Conservation (phyloP, 2,329 filamentous ascomycete species). For the Ascochyta koolunga region DNA sequence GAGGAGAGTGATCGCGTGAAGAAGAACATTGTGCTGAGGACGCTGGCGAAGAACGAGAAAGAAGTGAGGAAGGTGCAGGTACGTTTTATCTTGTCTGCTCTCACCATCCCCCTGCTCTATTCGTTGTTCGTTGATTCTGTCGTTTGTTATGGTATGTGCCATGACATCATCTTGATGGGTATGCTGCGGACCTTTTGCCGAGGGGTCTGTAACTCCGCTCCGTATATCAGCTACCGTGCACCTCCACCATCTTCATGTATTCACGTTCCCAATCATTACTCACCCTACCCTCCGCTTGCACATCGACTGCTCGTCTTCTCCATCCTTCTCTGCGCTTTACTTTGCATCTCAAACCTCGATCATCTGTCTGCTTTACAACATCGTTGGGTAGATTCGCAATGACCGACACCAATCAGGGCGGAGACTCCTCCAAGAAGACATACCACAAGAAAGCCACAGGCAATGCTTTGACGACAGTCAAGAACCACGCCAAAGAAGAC, state of each 20-base stretch:
- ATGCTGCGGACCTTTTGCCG: slow-evolving; percentile 12
- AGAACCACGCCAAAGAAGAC: slow-evolving; percentile 71
- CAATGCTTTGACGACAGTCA: slow-evolving; percentile 69
- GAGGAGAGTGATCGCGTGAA: slow-evolving; percentile 79
- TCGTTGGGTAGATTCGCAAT: slow-evolving; percentile 41
- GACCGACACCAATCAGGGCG: slow-evolving; percentile 55
- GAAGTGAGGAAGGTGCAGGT: slow-evolving; percentile 63
- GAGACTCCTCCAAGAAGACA: slow-evolving; percentile 64
- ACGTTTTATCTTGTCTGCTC: slow-evolving; percentile 15
- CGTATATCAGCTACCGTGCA: slow-evolving; percentile 3
- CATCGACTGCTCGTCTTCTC: neutral
- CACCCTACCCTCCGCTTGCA: neutral
- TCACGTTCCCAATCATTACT: neutral
- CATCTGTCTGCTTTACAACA: neutral
- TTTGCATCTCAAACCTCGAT: neutral
- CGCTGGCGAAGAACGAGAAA: slow-evolving; percentile 68
- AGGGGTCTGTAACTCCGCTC: slow-evolving; percentile 5
- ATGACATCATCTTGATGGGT: slow-evolving; percentile 17
- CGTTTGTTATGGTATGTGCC: too few species aligned
- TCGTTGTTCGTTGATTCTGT: slow-evolving; percentile 5
- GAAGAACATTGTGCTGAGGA: slow-evolving; percentile 77
- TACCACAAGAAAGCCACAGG: slow-evolving; percentile 76
- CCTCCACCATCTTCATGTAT: slow-evolving; percentile 16
- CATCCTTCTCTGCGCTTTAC: neutral
- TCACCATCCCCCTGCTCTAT: neutral